Evolutionary conservation across 768 basidiomycete genomes (phyloP), one percentile per base, ranked within the genome.

Genomic region (Favolaschia claudopus): DNA sequence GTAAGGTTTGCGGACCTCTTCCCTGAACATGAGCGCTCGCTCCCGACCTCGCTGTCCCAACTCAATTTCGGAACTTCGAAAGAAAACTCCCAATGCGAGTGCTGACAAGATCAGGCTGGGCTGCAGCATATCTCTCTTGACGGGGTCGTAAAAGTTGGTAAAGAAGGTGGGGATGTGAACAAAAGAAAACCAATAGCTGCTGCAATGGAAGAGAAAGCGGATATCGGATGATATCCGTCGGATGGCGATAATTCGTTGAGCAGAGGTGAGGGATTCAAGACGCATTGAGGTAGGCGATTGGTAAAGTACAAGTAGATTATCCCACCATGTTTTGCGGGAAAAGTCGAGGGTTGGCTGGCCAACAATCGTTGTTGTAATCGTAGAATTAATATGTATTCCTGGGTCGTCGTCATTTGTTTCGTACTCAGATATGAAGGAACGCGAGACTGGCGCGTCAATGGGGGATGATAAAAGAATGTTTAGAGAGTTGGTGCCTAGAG

Each of bases 311-410:
- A 91, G 72, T 17, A 92, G 77, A 5, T 82, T 85, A 67, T 92
- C 92, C 87, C 89, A 93, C 91, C 91, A 92, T 22, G 85, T 86
- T 75, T 89, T 86, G 46, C 89, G 88, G 17, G 80, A 77, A 70
- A 89, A 91, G 44, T 82, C 79, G 33, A 89, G 73, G 9, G 89
- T 88, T 7, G 91, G 91, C 60, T 86, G 83, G 42, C 75, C 68
- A 7, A 67, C 69, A n/a, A 87, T 83, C 36, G 72, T 70, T 66
- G 51, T 55, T n/a, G n/a, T n/a, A n/a, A n/a, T n/a, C n/a, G n/a
- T n/a, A n/a, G n/a, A n/a, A n/a, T n/a, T n/a, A 13, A 39, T 32
- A 32, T 45, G 20, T 22, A 40, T 42, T 45, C 28, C 43, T 4
- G 68, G 67, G 38, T 59, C 42, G 50, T 64, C 63, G 9, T 56